Evolutionary conservation across 306 rosid genomes (phyloP), one percentile per base, ranked within the genome.

Genomic region (Albizia julibrissin): DNA sequence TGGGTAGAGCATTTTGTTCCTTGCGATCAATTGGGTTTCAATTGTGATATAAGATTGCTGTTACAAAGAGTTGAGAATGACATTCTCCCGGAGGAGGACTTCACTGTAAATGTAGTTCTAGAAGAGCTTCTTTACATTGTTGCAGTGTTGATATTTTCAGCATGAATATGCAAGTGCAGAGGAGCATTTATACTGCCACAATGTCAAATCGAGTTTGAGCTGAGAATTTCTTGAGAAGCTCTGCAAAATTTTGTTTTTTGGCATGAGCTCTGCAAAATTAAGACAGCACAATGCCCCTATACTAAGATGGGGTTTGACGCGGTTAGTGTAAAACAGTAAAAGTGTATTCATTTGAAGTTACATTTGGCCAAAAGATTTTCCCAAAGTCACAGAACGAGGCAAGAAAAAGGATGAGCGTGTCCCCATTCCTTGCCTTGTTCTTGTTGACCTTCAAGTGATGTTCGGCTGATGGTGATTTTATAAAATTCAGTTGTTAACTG

Each of bases 61-160:
- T 79, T 12, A 43, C 74, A 34, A n/a, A 50, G 77, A 69, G 82
- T 80, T 62, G 76, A 78, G 75, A 44, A 68, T 68, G 15, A 10
- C 74, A 69, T 82, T 78, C 78, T 79, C 76, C 66, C 54, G 65
- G 70, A 75, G 88, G 82, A 86, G 85, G 79, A 77, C 78, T 76
- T 84, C 82, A 29, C 58, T 91, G 94, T 92, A 92, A 82, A 90
- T 86, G 84, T 86, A 58, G 75, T 69, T 46, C 84, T 49, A 26
- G 64, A 39, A 46, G 71, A 76, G 86, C 79, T 79, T 78, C 65
- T 62, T 71, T 76, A 31, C 34, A 43, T 65, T 84, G 79, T 50
- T 42, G 79, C 58, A 61, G 67, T 77, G 67, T 74, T 81, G 56
- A 76, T 86, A 39, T 79, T 88, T 74, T 77, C 64, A 62, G 86